phyloP scores from a whole-genome alignment of 148 eudicot species.

The Dianthus caryophyllus region DNA sequence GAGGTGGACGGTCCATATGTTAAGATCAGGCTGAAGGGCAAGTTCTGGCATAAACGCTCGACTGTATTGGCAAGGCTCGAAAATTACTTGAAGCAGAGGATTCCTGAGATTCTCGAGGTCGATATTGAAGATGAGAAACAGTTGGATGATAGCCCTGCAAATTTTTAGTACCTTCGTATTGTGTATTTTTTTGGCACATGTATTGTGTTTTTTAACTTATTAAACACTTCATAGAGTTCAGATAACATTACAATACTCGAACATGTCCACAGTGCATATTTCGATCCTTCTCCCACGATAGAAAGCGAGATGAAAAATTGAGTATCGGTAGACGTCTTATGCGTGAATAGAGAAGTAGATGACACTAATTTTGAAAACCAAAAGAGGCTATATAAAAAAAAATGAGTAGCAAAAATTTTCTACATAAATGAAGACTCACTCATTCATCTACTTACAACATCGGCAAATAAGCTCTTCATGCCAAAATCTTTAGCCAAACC shows the following conservation, averaged over 20 bases:
- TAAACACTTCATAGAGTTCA: no score
- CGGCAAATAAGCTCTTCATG: not conserved
- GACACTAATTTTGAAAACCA: not conserved
- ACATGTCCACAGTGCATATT: no score
- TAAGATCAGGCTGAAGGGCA: conserved; percentile 73
- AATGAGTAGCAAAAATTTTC: not conserved
- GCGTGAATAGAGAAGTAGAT: not conserved
- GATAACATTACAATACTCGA: not conserved
- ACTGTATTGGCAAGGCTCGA: conserved; percentile 67
- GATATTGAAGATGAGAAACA: conserved; percentile 94
- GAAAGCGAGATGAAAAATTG: not conserved
- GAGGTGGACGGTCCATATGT: conserved; percentile 90
- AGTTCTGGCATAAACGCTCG: conserved; percentile 78
- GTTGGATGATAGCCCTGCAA: conserved; percentile 89
- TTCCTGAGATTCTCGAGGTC: conserved; percentile 92
- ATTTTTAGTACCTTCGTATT: conserved; percentile 34
- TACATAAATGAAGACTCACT: not conserved
- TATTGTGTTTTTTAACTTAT: no score
- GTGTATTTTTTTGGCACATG: not conserved
- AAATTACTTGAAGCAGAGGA: conserved; percentile 78
- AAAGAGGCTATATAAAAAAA: not conserved
- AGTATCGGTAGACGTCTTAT: no score
- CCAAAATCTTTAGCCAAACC: conserved; percentile 6
- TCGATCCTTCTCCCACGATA: not conserved
- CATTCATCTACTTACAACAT: conserved; percentile 17